These are phyloP conservation scores for Gnomoniopsis smithogilvyi DNA, from an alignment of 2,329 filamentous ascomycete genomes.

Conservation along the genomic window DNA sequence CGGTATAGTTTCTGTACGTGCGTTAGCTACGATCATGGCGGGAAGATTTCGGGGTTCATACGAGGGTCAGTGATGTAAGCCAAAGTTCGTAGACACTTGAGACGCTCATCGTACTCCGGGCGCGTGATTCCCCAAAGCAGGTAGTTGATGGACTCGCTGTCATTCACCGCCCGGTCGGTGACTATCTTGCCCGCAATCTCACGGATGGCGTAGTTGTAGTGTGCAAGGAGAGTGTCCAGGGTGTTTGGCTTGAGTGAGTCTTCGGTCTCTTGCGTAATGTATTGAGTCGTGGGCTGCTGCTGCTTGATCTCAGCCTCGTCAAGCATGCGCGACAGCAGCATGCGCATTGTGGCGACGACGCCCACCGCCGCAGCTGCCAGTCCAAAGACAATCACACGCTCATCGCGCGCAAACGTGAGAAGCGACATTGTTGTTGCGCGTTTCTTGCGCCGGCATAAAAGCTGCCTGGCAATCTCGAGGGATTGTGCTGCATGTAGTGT, in stretches of 20 bases:
- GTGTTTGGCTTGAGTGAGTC: slow-evolving; percentile 66
- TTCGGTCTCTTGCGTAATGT: slow-evolving; percentile 73
- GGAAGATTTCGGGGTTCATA: slow-evolving; percentile 25
- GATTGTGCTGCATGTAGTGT: too few species aligned
- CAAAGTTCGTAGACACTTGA: slow-evolving; percentile 54
- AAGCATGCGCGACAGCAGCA: slow-evolving; percentile 57
- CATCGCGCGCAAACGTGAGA: slow-evolving; percentile 40
- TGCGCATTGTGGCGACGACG: slow-evolving; percentile 54
- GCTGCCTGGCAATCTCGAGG: not conserved
- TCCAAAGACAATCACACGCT: slow-evolving; percentile 50
- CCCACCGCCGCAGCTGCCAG: slow-evolving; percentile 57
- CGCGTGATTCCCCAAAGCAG: slow-evolving; percentile 58
- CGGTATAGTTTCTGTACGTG: slow-evolving; percentile 36
- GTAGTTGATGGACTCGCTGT: slow-evolving; percentile 45
- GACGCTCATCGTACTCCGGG: slow-evolving; percentile 56
- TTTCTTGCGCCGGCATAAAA: slow-evolving; percentile 6
- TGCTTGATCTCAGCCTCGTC: slow-evolving; percentile 65
- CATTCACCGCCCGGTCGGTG: slow-evolving; percentile 57
- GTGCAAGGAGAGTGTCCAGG: slow-evolving; percentile 63
- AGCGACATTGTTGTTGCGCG: slow-evolving; percentile 23
- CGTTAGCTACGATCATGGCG: slow-evolving; percentile 3
- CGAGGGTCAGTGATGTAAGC: slow-evolving; percentile 51
- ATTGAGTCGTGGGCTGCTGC: slow-evolving; percentile 62
- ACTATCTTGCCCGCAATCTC: slow-evolving; percentile 63
- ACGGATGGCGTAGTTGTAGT: slow-evolving; percentile 70